phyloP scores from a whole-genome alignment of 495 filamentous ascomycete species.

The Penicillium egyptiacum region DNA sequence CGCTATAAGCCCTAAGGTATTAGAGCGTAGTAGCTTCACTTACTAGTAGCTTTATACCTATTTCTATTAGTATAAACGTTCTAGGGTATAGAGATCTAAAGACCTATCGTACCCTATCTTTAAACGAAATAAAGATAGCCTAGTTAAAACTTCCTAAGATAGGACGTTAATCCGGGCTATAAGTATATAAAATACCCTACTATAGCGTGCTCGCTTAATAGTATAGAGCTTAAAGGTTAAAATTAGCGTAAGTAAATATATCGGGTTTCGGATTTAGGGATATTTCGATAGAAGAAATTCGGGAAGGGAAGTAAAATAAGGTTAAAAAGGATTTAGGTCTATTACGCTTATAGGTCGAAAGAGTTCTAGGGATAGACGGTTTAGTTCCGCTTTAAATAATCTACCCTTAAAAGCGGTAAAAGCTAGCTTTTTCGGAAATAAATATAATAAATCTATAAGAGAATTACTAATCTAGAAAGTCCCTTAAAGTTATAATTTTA shows the following conservation, averaged over 20 bases:
- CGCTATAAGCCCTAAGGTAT: constrained; percentile 27
- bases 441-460: too few species aligned
- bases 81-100: constrained; percentile 24
- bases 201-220: constrained; percentile 21
- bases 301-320: neutral
- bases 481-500: too few species aligned
- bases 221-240: constrained; percentile 25
- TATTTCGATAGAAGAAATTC: constrained; percentile 4
- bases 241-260: constrained; percentile 25
- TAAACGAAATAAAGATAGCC: constrained; percentile 28
- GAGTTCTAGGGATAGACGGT: too few species aligned
- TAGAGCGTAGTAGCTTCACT: constrained; percentile 28
- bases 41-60: constrained; percentile 19
- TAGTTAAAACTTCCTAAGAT: constrained; percentile 31
- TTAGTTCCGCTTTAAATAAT: too few species aligned
- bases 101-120: constrained; percentile 28
- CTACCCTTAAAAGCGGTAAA: too few species aligned
- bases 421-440: too few species aligned
- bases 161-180: constrained; percentile 24
- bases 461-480: too few species aligned
- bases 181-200: constrained; percentile 21
- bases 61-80: constrained; percentile 20
- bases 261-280: constrained; percentile 1
- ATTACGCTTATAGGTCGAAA: neutral
- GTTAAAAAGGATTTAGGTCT: neutral